Percentiles rank a stretch among this genome's conserved stretches.
phyloP scores from a whole-genome alignment of 2,329 filamentous ascomycete species.

The Cryphonectria nitschkei region DNA sequence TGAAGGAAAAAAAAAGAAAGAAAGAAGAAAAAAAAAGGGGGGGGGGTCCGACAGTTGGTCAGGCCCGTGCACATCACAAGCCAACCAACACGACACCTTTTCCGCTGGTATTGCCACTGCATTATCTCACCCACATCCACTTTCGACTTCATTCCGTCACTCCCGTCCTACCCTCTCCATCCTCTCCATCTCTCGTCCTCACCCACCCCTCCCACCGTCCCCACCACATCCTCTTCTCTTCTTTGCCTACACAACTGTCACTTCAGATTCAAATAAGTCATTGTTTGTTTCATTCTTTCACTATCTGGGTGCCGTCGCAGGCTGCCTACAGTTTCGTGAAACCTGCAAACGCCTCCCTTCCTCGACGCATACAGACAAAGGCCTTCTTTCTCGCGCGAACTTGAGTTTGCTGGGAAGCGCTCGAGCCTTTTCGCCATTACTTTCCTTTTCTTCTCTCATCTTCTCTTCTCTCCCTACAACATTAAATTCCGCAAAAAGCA shows the following conservation, averaged over 20 bases:
- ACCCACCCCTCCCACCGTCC: not conserved
- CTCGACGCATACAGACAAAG: not conserved
- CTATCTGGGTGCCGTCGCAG: not conserved
- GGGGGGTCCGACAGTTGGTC: not conserved
- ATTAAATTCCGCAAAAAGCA: conserved; percentile 3
- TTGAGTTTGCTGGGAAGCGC: not conserved
- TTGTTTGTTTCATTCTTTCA: not conserved
- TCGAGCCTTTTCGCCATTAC: not conserved
- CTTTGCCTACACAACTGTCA: not conserved
- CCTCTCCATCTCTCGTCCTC: not conserved
- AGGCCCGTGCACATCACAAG: conserved; percentile 3
- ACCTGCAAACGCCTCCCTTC: conserved; percentile 22
- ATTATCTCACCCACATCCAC: not conserved
- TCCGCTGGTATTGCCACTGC: not conserved
- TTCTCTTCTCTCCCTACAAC: not conserved
- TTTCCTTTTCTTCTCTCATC: not conserved
- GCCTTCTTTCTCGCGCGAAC: not conserved
- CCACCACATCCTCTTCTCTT: not conserved
- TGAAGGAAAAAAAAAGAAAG: too few relatives aligned
- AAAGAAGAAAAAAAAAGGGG: not conserved
- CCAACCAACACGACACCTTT: not conserved
- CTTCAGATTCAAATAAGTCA: not conserved
- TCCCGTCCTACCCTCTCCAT: conserved; percentile 1
- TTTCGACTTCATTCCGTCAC: conserved; percentile 15
- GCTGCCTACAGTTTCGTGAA: conserved; percentile 4